These are phyloP conservation scores for Coemansia sp. DNA, from an alignment of 192 early-diverging fungal genomes.

Conservation along the genomic window DNA sequence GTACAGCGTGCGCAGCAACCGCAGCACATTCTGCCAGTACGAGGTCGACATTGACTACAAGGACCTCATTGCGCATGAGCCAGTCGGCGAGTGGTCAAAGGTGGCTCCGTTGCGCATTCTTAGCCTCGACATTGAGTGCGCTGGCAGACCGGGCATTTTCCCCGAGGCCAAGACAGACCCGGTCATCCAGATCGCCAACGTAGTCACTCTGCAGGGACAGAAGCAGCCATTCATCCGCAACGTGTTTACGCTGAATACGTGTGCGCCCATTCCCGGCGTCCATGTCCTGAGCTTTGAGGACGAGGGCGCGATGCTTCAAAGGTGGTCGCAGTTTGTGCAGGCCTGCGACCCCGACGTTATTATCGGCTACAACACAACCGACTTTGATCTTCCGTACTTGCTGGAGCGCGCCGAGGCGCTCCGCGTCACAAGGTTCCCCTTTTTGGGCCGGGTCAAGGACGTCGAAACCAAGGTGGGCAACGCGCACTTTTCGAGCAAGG, in stretches of 20 bases:
- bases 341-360: constrained; percentile 90
- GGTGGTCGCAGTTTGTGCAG: constrained; percentile 89
- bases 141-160: constrained; percentile 93
- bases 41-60: constrained; percentile 81
- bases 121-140: constrained; percentile 99
- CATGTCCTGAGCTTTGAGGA: constrained; percentile 80
- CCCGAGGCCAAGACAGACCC: constrained; percentile 92
- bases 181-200: constrained; percentile 97
- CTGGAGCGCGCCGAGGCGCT: constrained; percentile 86
- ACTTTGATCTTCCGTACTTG: constrained; percentile 97
- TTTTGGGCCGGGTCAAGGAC: constrained; percentile 72
- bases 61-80: constrained; percentile 80
- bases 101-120: constrained; percentile 93
- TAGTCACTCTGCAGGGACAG: constrained; percentile 91
- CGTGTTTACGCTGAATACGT: constrained; percentile 90
- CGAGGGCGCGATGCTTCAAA: constrained; percentile 77
- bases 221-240: constrained; percentile 90
- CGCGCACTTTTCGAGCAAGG: constrained; percentile 84
- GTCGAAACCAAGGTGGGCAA: constrained; percentile 28
- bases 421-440: constrained; percentile 77
- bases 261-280: constrained; percentile 90
- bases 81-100: constrained; percentile 91
- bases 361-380: constrained; percentile 96
- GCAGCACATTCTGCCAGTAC: constrained; percentile 65
- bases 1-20: constrained; percentile 62